phyloP scores from a whole-genome alignment of 768 basidiomycete species.

The Psilocybe subaeruginosa region DNA sequence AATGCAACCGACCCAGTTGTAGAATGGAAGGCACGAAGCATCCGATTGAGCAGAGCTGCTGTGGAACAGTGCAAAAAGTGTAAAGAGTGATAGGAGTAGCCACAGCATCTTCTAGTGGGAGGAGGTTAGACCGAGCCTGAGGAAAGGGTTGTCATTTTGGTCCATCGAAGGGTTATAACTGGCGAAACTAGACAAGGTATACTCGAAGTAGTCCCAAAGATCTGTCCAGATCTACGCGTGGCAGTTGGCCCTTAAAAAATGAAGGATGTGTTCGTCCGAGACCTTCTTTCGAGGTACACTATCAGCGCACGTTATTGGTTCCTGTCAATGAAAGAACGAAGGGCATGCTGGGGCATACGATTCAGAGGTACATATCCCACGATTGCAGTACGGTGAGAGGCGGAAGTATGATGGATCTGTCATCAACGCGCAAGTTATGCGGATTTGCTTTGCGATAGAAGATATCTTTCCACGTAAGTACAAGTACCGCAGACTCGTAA shows the following conservation, averaged over 20 bases:
- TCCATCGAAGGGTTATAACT: conserved; percentile 13
- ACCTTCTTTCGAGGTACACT: conserved; percentile 27
- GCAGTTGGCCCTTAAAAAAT: conserved; percentile 31
- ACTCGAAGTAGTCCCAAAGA: conserved; percentile 22
- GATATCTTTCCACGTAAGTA: conserved; percentile 13
- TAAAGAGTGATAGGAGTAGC: conserved; percentile 24
- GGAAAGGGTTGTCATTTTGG: conserved; percentile 15
- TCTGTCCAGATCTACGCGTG: conserved; percentile 25
- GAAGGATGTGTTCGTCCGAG: conserved; percentile 19
- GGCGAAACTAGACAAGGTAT: conserved; percentile 9
- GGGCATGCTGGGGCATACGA: conserved; percentile 16
- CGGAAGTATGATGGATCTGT: conserved; percentile 22
- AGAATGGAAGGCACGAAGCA: conserved; percentile 43
- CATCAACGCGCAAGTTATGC: conserved; percentile 22
- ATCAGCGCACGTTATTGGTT: conserved; percentile 21
- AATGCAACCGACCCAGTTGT: conserved; percentile 38
- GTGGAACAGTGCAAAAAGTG: conserved; percentile 23
- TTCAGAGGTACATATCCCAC: conserved; percentile 19
- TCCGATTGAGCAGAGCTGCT: conserved; percentile 35
- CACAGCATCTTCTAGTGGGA: conserved; percentile 27
- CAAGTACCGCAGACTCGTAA: conserved; percentile 9
- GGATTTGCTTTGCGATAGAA: conserved; percentile 17
- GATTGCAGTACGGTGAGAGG: conserved; percentile 22
- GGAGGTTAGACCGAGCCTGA: conserved; percentile 14
- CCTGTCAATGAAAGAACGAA: conserved; percentile 15